A percentile compares a stretch with the other conserved stretches of the same genome.
These are phyloP conservation scores for Globisporangium acanthophoron DNA, from an alignment of 352 stramenopile genomes.

Conservation along the genomic window DNA sequence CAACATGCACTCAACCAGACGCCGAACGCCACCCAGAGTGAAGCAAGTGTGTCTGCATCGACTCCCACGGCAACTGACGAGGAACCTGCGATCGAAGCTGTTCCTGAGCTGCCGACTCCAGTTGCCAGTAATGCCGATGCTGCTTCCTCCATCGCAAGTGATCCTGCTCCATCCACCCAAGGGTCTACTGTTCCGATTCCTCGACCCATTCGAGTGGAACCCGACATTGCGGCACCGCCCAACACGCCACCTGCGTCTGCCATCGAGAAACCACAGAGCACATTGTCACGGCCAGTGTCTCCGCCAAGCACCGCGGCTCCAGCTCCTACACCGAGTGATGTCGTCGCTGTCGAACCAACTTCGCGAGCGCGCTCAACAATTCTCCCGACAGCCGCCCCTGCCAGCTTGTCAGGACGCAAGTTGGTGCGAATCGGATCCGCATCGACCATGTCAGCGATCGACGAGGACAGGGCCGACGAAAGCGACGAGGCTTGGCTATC, in stretches of 20 bases:
- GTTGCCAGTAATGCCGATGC: background rate
- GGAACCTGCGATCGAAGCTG: background rate
- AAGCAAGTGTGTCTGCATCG: no score
- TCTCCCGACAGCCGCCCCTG: background rate
- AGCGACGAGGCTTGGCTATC: background rate
- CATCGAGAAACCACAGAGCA: background rate
- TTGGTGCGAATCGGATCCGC: background rate
- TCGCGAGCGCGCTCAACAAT: background rate
- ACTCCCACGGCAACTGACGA: background rate
- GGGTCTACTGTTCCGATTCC: background rate
- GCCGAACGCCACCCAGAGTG: no score
- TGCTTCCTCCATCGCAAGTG: background rate
- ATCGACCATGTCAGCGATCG: background rate
- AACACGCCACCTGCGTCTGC: background rate
- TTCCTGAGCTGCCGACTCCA: background rate
- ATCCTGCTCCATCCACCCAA: background rate
- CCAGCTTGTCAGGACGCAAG: background rate
- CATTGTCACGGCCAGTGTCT: background rate
- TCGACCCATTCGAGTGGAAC: background rate
- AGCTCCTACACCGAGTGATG: background rate
- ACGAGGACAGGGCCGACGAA: background rate
- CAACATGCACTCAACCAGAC: background rate
- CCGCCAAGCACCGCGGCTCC: no score
- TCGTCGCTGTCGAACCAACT: background rate
- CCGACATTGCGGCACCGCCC: background rate